Base-by-base conservation (phyloP, 805 yeast genomes). In the Barnettozyma botsteinii region DNA sequence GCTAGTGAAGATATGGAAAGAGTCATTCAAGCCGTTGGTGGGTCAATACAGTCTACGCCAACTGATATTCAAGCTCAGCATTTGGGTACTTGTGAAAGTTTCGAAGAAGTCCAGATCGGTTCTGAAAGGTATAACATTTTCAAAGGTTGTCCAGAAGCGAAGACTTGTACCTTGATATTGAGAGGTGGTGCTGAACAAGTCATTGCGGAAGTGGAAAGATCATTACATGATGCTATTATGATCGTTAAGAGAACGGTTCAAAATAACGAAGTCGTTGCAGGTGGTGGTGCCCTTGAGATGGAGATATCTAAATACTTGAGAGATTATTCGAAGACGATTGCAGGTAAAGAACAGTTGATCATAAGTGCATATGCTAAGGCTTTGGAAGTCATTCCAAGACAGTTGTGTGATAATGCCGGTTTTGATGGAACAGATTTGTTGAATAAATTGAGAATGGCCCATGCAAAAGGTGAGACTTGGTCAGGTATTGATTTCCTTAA, bases 211-310 rank as follows among this genome's bases (percentile, higher is more conserved):
- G 96, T 94, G 20, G 98, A 93, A 63, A 78, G 98, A 65, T 91
- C 97, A 2, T 71, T 93, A 51, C 98, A 93, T 59, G 99, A 93
- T 66, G 98, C 98, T 37, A 87, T 93, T 37, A 91, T 91, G 98
- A 89, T 93, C 61, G 98, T 91, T 33, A 91, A 89, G 66, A 76
- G 98, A 54, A 94, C 98, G 2, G 78, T 93, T 31, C 81, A 85
- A 57, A 89, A 89, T 60, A 83, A 80, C 56, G 68, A 77, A 22
- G 79, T 93, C 50, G 98, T 93, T 42, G 98, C 96, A 12, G 99
- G 99, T 47, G 99, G 99, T 49, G 99, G 99, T 48, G 99, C 99
- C 26, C 83, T 88, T 48, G 98, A 93, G 65, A 93, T 93, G 98
- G 98, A 93, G 60, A 58, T 93, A 30, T 88, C 97, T 28, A 86